Conservation (phyloP, 2,329 filamentous ascomycete species). For the Cercospora sp. region DNA sequence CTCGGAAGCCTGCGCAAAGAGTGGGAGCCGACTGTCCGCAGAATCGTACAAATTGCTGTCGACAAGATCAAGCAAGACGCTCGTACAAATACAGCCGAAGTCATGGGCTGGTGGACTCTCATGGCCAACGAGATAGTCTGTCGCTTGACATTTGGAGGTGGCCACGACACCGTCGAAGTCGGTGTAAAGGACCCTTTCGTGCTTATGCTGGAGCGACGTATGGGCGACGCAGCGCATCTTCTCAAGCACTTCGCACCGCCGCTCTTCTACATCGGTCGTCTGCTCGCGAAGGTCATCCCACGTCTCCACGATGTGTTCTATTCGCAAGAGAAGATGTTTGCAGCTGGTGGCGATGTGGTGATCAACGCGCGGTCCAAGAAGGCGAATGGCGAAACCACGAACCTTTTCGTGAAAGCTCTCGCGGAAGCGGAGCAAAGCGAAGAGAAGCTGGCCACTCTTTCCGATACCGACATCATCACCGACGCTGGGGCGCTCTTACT, state of each 20-base stretch:
- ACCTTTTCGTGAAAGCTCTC: background rate
- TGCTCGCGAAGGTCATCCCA: background rate
- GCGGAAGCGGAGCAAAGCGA: background rate
- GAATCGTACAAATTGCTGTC: slow-evolving; percentile 41
- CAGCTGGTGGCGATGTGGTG: background rate
- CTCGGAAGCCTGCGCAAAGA: background rate
- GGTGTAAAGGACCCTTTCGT: background rate
- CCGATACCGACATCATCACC: background rate
- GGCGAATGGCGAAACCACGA: background rate
- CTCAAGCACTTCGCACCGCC: background rate
- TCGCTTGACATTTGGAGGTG: background rate
- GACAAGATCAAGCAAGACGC: background rate
- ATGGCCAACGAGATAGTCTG: background rate
- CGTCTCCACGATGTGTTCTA: background rate
- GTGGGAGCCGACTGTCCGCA: background rate
- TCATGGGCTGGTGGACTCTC: background rate
- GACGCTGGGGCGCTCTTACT: background rate
- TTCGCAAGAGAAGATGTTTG: background rate
- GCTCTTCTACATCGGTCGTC: background rate
- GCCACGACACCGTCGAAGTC: background rate
- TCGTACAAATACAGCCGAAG: background rate
- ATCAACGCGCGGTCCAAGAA: background rate
- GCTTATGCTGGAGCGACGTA: background rate
- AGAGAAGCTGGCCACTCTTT: background rate
- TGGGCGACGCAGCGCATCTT: background rate